Conservation (phyloP, 75 land plant genomes). For the Sequoia sempervirens region DNA sequence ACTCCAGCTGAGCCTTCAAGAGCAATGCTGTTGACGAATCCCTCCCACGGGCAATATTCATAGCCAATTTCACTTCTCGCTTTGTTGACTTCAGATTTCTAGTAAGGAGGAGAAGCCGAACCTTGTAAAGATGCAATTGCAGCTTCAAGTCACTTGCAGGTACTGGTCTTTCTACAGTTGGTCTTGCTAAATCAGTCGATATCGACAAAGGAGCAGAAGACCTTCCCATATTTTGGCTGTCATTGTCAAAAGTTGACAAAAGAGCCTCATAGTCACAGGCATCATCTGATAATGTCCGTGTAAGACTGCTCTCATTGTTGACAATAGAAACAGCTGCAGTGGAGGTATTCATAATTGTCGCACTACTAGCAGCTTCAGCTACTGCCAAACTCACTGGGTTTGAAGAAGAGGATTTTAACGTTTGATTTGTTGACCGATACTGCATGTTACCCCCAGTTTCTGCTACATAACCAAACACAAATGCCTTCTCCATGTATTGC, state of each 20-base stretch:
- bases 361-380: conserved; percentile 33
- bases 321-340: conserved; percentile 24
- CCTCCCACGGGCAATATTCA: conserved; percentile 75
- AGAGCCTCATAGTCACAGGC: conserved; percentile 66
- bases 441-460: conserved; percentile 37
- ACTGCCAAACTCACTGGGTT: conserved; percentile 17
- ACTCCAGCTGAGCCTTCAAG: conserved; percentile 89
- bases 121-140: conserved; percentile 81
- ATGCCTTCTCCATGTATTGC: conserved; percentile 75
- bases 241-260: conserved; percentile 54
- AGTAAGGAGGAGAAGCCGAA: conserved; percentile 69
- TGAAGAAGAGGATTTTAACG: conserved; percentile 25
- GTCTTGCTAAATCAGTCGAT: conserved; percentile 21
- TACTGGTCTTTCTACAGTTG: conserved; percentile 27
- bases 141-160: conserved; percentile 67
- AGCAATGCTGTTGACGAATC: conserved; percentile 80
- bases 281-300: conserved; percentile 78
- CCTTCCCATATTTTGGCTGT: conserved; percentile 38
- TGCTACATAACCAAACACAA: conserved; percentile 44
- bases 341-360: conserved; percentile 20
- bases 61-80: conserved; percentile 81
- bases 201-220: conserved; percentile 26
- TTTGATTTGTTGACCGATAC: conserved; percentile 30
- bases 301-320: conserved; percentile 47
- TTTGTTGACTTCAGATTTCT: conserved; percentile 81